Conservation (phyloP, 2,329 filamentous ascomycete species). For the Plectosphaerella cucumerina region DNA sequence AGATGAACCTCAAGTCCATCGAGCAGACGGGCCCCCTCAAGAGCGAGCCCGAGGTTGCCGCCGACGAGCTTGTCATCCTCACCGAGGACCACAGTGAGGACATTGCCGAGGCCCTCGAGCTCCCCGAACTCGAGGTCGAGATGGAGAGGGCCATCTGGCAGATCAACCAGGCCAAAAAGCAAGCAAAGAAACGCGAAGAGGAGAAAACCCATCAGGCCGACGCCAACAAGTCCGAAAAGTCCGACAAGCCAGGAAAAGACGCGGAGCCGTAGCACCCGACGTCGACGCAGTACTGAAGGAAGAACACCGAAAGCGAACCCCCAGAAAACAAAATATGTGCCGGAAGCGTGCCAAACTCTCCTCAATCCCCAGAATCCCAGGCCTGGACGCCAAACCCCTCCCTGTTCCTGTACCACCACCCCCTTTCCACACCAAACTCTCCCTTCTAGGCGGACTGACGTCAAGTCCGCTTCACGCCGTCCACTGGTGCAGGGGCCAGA, state of each 20-base stretch:
- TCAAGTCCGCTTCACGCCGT: neutral
- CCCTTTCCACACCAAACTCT: no score
- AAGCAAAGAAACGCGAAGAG: neutral
- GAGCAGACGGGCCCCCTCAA: constrained; percentile 16
- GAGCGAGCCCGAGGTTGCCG: constrained; percentile 12
- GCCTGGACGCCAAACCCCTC: neutral
- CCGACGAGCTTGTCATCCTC: constrained; percentile 35
- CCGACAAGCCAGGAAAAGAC: constrained; percentile 6
- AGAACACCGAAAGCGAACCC: no score
- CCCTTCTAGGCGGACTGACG: no score
- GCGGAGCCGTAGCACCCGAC: constrained; percentile 9
- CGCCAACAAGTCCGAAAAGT: constrained; percentile 12
- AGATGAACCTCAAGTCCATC: constrained; percentile 24
- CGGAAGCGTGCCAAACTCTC: neutral
- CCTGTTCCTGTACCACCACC: no score
- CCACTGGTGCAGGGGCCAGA: neutral
- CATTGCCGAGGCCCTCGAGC: constrained; percentile 57
- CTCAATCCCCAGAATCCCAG: neutral
- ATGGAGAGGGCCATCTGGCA: constrained; percentile 74
- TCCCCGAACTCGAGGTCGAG: constrained; percentile 68
- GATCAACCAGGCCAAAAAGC: constrained; percentile 48
- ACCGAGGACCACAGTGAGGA: constrained; percentile 49
- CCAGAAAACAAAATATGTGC: constrained; percentile 6
- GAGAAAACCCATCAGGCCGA: constrained; percentile 7
- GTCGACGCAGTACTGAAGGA: neutral